Evolutionary conservation across 129 eudicot species (phyloP).

Genomic region (Erigeron canadensis): DNA sequence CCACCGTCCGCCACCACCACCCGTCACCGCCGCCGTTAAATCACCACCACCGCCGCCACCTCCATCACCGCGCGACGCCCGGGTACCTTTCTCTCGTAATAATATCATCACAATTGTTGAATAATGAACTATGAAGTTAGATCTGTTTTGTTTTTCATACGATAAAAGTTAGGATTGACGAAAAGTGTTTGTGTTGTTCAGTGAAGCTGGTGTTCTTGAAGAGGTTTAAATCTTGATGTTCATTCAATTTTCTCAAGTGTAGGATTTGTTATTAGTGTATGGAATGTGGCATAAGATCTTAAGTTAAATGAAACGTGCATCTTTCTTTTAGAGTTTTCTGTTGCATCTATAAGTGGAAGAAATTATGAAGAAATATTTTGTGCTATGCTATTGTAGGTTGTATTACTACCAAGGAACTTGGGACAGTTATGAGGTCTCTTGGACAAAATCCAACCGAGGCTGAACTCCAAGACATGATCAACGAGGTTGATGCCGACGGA

Average conservation of each 20-base stretch:
- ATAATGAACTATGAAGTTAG: too few species aligned
- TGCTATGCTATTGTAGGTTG: slow-evolving; percentile 45
- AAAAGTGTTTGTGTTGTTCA: not conserved
- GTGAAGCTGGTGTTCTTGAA: not conserved
- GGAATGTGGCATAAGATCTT: slow-evolving; percentile 3
- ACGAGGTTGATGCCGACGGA: slow-evolving; percentile 80
- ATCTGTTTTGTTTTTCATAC: not conserved
- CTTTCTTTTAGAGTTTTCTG: not conserved
- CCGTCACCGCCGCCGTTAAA: too few species aligned
- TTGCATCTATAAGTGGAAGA: not conserved
- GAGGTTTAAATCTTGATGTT: not conserved
- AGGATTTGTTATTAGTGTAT: not conserved
- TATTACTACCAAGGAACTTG: slow-evolving; percentile 83
- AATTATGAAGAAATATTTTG: not conserved
- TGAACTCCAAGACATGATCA: slow-evolving; percentile 85
- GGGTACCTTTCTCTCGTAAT: too few species aligned
- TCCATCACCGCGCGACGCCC: too few species aligned
- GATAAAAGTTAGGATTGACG: not conserved
- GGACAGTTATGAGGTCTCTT: slow-evolving; percentile 82
- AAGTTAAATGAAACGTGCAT: not conserved
- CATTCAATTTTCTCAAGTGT: not conserved
- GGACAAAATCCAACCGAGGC: slow-evolving; percentile 89
- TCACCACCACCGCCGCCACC: too few species aligned
- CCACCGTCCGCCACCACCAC: too few species aligned
- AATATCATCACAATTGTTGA: too few species aligned